Evolutionary conservation across 164 flowering plant species (phyloP), one percentile per base, ranked within the genome.

Genomic region (Vitis rotundifolia): DNA sequence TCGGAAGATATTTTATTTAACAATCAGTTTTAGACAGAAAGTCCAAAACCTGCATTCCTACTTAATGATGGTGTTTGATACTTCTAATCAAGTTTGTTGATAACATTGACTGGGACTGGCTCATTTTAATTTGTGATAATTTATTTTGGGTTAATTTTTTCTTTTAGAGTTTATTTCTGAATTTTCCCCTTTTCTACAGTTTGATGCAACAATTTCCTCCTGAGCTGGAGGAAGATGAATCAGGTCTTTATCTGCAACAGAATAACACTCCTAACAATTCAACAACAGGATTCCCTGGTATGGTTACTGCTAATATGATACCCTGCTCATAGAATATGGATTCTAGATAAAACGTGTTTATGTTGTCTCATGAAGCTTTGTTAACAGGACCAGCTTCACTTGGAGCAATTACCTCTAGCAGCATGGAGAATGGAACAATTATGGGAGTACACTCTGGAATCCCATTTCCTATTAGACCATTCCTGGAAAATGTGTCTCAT

Each of bases 191-290:
- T 58, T 67, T 58, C 62, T 67, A 74, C 85, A 92, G 95, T 62
- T 77, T 74, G 53, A 72, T 71, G 68, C 85, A 80, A 75, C 84
- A 79, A 48, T 65, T 84, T 3, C 51, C 68, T 67, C 29, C 55
- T 67, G 95, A 85, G 72, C 64, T 81, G 73, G 94, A 85, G 57
- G 81, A 75, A 59, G 89, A 82, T 37, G 87, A 85, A 68, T 61
- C 66, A 63, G 71, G 68, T 74, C 59, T 60, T 28, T 72, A 55
- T 72, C 15, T 71, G 72, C 76, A 66, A 63, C 74, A 57, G 31
- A 81, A 71, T 55, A 83, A 80, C 78, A 74, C 86, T 69, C 77
- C 85, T 69, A 75, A 61, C 75, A 77, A 75, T 72, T 79, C 79
- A 9, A 66, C 72, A 37, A 67, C 81, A 22, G 85, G 81, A 66